These are phyloP conservation scores for Isoetes taiwanensis DNA, from an alignment of 75 land plant species.

Conservation along the genomic window DNA sequence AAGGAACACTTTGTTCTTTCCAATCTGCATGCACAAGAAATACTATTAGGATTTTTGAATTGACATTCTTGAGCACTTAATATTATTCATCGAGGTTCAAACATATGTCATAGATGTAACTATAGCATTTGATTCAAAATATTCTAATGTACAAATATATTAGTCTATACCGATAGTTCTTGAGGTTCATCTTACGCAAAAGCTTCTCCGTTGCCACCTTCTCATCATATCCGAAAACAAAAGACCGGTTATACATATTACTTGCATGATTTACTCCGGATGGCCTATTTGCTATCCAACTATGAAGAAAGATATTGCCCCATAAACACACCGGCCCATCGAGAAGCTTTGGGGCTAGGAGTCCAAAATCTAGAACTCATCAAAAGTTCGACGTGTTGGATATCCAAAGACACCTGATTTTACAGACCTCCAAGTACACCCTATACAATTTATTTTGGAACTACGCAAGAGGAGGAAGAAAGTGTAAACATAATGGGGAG, in stretches of 20 bases:
- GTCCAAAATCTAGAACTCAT: slow-evolving; percentile 66
- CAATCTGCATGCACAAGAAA: slow-evolving; percentile 32
- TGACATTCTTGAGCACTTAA: too few relatives aligned
- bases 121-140: too few relatives aligned
- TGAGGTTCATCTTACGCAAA: slow-evolving; percentile 51
- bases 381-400: slow-evolving; percentile 56
- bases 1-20: slow-evolving; percentile 60
- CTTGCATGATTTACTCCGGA: not conserved
- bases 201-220: slow-evolving; percentile 52
- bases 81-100: too few relatives aligned
- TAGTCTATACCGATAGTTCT: slow-evolving; percentile 96
- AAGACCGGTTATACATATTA: too few relatives aligned
- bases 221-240: slow-evolving; percentile 59
- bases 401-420: slow-evolving; percentile 31
- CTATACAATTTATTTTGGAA: too few relatives aligned
- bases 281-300: not conserved
- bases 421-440: not conserved
- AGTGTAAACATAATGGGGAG: too few relatives aligned
- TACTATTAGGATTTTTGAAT: not conserved
- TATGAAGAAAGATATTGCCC: not conserved
- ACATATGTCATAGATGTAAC: too few relatives aligned
- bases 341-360: slow-evolving; percentile 40
- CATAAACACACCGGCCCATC: slow-evolving; percentile 62
- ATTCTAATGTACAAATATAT: too few relatives aligned
- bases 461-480: too few relatives aligned